These are phyloP conservation scores for Erodium maritimum DNA, from an alignment of 345 rosid genomes.

Conservation along the genomic window DNA sequence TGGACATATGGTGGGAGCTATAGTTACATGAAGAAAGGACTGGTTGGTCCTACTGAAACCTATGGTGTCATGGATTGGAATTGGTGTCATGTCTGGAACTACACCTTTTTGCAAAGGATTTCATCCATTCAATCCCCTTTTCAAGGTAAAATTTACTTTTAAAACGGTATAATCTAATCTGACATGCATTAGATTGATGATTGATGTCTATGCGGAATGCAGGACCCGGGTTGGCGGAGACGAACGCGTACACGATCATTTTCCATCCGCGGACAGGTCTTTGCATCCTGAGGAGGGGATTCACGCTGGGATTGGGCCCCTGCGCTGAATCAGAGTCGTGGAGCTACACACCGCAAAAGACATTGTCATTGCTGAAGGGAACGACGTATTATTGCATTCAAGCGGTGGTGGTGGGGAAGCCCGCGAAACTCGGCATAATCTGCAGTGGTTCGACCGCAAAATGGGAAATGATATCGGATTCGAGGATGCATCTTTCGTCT, in stretches of 20 bases:
- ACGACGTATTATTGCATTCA: slow-evolving; percentile 8
- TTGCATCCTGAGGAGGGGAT: slow-evolving; percentile 5
- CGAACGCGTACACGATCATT: slow-evolving; percentile 8
- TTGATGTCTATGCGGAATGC: no score
- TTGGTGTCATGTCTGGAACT: slow-evolving; percentile 14
- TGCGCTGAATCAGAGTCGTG: slow-evolving; percentile 14
- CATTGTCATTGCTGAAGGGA: slow-evolving; percentile 1
- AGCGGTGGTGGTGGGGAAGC: slow-evolving; percentile 4
- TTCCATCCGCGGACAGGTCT: slow-evolving; percentile 19
- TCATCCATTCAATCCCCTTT: slow-evolving; percentile 8
- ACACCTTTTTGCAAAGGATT: background rate
- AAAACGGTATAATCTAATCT: no score
- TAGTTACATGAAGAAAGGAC: slow-evolving; percentile 26
- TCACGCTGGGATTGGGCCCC: slow-evolving; percentile 8
- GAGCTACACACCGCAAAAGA: slow-evolving; percentile 5
- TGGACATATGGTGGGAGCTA: slow-evolving; percentile 35
- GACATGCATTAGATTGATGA: no score
- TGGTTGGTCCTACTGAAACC: slow-evolving; percentile 21
- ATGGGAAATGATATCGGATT: slow-evolving; percentile 60
- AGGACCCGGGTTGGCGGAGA: no score
- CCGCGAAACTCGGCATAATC: background rate
- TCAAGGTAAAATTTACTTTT: no score
- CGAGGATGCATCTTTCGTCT: slow-evolving; percentile 59
- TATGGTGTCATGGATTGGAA: slow-evolving; percentile 22
- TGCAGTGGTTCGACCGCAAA: slow-evolving; percentile 1